phyloP scores from a whole-genome alignment of 768 basidiomycete species.

The Collybia sp. region DNA sequence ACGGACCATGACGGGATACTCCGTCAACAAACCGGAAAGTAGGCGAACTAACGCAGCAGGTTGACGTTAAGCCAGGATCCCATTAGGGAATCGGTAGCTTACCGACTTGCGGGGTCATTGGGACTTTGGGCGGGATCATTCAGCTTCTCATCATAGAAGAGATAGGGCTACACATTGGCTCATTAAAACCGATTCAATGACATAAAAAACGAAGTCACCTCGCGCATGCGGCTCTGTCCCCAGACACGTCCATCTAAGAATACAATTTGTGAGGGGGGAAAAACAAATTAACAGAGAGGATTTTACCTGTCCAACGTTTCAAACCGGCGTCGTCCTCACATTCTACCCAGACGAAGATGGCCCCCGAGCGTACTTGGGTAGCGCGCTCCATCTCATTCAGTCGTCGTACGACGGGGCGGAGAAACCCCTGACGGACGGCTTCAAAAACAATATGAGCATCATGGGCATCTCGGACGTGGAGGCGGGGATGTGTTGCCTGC shows the following conservation, averaged over 20 bases:
- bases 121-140: slow-evolving; percentile 36
- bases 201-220: slow-evolving; percentile 26
- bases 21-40: slow-evolving; percentile 57
- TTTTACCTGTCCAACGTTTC: slow-evolving; percentile 58
- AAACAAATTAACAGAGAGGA: background rate
- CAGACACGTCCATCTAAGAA: slow-evolving; percentile 56
- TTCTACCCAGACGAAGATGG: slow-evolving; percentile 70
- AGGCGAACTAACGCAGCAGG: slow-evolving; percentile 22
- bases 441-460: slow-evolving; percentile 67
- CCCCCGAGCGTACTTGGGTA: slow-evolving; percentile 51
- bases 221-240: slow-evolving; percentile 66
- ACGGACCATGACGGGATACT: slow-evolving; percentile 40
- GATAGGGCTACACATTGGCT: slow-evolving; percentile 43
- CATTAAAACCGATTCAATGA: slow-evolving; percentile 1
- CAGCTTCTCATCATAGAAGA: slow-evolving; percentile 64
- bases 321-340: slow-evolving; percentile 61
- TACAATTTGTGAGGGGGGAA: background rate
- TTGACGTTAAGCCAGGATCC: background rate
- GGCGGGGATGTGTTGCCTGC: slow-evolving; percentile 57
- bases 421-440: slow-evolving; percentile 52
- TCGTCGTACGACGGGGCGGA: slow-evolving; percentile 47
- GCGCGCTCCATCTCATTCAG: slow-evolving; percentile 59
- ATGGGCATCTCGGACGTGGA: slow-evolving; percentile 61
- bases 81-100: slow-evolving; percentile 9
- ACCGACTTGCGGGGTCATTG: slow-evolving; percentile 33